Evolutionary conservation across 805 yeast genomes (phyloP), one percentile per base, ranked within the genome.

Genomic region (Candida pseudofarinosa): DNA sequence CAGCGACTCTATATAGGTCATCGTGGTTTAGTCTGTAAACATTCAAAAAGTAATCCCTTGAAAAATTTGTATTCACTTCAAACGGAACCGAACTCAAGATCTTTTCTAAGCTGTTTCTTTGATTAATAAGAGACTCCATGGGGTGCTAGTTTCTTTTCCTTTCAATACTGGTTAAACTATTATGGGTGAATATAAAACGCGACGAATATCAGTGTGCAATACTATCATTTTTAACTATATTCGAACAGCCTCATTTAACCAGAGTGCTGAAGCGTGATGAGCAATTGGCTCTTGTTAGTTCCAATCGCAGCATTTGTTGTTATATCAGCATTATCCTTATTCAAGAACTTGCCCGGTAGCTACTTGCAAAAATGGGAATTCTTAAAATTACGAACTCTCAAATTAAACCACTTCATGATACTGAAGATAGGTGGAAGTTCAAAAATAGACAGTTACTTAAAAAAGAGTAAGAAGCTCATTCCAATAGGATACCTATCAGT

Each of bases 401-500:
- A 23, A 10, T 6, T 23, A 6, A 23, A 23, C 10, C 28, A 10
- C 10, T 23, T 23, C 10, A 10, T 30, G 37, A 41, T 10, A 30
- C 14, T 12, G 1, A 61, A 17, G 69, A 70, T 45, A 28, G 47
- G 3, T 44, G 32, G 17, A 41, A 44, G 16, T 59, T 55, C 42
- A 32, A 50, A 19, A 68, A 66, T 1, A 44, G 28, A 23, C 28
- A 6, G 10, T 23, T 6, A 6, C 10, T 7, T 23, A 23, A 23
- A 23, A 23, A 10, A 10, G 10, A 23, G 28, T 10, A 23, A 10
- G 12, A 74, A 79, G 77, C 14, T 61, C 17, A 70, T 74, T 16
- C 81, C 82, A 0, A 18, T 51, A 4, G 63, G 71, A 38, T 75
- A 77, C 47, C 31, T 67, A 2, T 40, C 45, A 3, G 56, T 74